Percentiles rank a stretch among this genome's conserved stretches.
These are phyloP conservation scores for Colletotrichum sp. DNA, from an alignment of 2,329 filamentous ascomycete species.

Conservation along the genomic window DNA sequence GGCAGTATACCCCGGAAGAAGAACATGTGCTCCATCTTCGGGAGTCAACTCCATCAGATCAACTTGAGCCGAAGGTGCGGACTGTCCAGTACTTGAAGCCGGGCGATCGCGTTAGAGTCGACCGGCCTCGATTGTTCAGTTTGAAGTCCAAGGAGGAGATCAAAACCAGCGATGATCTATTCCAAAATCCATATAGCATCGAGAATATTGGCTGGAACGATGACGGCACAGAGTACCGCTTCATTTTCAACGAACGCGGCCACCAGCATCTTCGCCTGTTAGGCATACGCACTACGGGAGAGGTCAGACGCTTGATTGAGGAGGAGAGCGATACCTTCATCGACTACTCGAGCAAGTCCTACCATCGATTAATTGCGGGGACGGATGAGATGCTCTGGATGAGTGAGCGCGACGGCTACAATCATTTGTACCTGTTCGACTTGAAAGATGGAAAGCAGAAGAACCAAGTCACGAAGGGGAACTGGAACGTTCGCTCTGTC, in stretches of 20 bases:
- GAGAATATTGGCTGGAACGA: constrained; percentile 27
- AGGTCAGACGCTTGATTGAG: constrained; percentile 24
- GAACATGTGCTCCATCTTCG: constrained; percentile 23
- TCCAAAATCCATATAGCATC: constrained; percentile 27
- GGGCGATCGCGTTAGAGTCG: constrained; percentile 27
- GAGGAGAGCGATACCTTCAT: constrained; percentile 29
- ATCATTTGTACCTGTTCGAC: constrained; percentile 31
- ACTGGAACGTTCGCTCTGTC: constrained; percentile 23
- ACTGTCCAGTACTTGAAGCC: constrained; percentile 28
- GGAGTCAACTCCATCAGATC: constrained; percentile 31
- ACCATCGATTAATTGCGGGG: not conserved
- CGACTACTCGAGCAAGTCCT: constrained; percentile 20
- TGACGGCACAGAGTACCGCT: constrained; percentile 27
- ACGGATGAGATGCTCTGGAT: constrained; percentile 30
- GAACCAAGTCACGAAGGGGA: constrained; percentile 29
- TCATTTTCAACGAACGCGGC: constrained; percentile 32
- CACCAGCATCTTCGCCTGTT: constrained; percentile 27
- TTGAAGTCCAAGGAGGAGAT: constrained; percentile 24
- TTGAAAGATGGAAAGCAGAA: constrained; percentile 1
- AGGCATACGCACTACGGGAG: constrained; percentile 18
- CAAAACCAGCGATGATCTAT: constrained; percentile 24
- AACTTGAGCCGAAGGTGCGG: constrained; percentile 29
- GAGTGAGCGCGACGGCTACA: constrained; percentile 32
- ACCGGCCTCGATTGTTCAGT: constrained; percentile 30
- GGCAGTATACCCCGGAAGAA: constrained; percentile 27